phyloP scores from a whole-genome alignment of 805 yeast species.

The Yamadazyma tumulicola region DNA sequence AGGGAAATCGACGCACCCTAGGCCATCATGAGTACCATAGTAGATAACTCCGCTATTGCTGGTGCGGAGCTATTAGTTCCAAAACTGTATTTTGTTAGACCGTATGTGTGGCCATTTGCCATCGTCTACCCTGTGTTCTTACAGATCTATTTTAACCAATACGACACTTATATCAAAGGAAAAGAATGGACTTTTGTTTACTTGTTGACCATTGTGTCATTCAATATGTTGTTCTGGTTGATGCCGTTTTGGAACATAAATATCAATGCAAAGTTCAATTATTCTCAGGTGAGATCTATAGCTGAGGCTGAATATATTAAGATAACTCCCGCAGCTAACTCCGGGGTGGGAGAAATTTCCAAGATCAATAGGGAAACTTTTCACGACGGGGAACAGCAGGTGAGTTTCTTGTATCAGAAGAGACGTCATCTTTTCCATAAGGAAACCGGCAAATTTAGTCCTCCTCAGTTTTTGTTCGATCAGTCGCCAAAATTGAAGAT shows the following conservation, averaged over 20 bases:
- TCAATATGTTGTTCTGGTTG: slow-evolving; percentile 75
- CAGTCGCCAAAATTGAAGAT: slow-evolving; percentile 52
- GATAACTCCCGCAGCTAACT: slow-evolving; percentile 78
- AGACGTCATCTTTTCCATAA: slow-evolving; percentile 76
- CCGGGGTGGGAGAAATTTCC: slow-evolving; percentile 82
- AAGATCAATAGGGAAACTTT: slow-evolving; percentile 51
- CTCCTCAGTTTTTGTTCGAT: slow-evolving; percentile 77
- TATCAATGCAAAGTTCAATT: slow-evolving; percentile 68
- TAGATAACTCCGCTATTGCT: slow-evolving; percentile 68
- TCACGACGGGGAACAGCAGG: slow-evolving; percentile 58
- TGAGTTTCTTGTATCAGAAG: slow-evolving; percentile 83
- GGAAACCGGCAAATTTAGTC: slow-evolving; percentile 55
- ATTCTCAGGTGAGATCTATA: slow-evolving; percentile 47
- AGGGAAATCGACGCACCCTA: too few relatives aligned
- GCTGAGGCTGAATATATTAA: slow-evolving; percentile 68
- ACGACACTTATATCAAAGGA: slow-evolving; percentile 81
- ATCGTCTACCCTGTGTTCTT: slow-evolving; percentile 71
- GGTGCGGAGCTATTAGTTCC: slow-evolving; percentile 75
- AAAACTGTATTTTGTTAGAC: slow-evolving; percentile 54
- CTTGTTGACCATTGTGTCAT: slow-evolving; percentile 65
- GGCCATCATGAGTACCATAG: slow-evolving; percentile 47
- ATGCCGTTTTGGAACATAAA: slow-evolving; percentile 93
- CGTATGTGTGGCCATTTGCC: slow-evolving; percentile 81
- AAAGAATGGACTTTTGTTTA: slow-evolving; percentile 95
- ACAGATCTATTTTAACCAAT: slow-evolving; percentile 60